A percentile compares a stretch with the other conserved stretches of the same genome.
Evolutionary conservation across 2,329 filamentous ascomycete genomes (phyloP).

Genomic region (Hymenoscyphus fraxineus): DNA sequence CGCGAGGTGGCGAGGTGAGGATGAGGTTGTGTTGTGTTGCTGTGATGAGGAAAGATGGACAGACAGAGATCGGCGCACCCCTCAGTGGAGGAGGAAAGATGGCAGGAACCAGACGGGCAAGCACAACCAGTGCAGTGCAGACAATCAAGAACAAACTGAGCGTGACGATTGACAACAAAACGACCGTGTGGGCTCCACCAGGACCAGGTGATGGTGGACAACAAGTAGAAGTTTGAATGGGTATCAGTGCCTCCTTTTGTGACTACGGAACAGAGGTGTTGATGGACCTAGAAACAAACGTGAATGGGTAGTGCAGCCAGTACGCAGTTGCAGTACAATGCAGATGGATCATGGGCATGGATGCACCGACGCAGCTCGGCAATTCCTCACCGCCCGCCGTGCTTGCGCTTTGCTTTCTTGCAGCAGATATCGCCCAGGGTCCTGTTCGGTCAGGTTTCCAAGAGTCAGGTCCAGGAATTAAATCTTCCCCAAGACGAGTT

Average conservation of each 20-base stretch:
- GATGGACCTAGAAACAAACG: constrained; percentile 1
- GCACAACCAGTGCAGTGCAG: no score
- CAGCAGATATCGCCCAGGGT: background rate
- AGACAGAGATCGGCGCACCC: background rate
- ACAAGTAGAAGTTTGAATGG: background rate
- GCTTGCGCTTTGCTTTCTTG: background rate
- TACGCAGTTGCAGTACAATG: background rate
- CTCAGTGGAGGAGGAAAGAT: background rate
- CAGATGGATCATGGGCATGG: background rate
- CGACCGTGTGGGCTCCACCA: background rate
- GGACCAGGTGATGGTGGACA: background rate
- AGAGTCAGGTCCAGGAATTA: constrained; percentile 3
- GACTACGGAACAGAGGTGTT: background rate
- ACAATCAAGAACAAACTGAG: no score
- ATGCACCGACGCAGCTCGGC: background rate
- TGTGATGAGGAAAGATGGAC: background rate
- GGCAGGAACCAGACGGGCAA: background rate
- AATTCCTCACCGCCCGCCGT: constrained; percentile 4
- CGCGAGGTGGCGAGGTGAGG: background rate
- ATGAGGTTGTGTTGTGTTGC: background rate
- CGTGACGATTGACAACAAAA: background rate
- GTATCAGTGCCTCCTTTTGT: background rate
- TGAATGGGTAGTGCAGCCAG: background rate
- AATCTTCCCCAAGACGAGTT: background rate
- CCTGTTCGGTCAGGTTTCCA: constrained; percentile 1